Evolutionary conservation across 495 filamentous ascomycete genomes (phyloP), one percentile per base, ranked within the genome.

Genomic region (Hyaloscypha bicolor): DNA sequence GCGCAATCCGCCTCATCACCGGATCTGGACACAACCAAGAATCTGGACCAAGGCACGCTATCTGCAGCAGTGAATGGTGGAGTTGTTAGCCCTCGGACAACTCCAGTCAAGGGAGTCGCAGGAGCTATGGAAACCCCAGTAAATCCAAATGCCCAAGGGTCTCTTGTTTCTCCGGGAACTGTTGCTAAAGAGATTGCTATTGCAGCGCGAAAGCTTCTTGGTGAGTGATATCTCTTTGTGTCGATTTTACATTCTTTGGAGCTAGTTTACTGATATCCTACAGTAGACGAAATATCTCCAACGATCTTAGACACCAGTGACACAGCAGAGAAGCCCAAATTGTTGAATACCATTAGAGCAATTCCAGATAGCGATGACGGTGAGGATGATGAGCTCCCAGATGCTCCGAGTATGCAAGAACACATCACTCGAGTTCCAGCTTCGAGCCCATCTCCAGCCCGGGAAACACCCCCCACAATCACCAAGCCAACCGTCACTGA

Each of bases 301-400:
- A 31, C 29, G 6, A 30, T 56, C 6, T 56, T n/a, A 8, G 53
- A 56, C 9, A n/a, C 9, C 22, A 56, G 19, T 56, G 53, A 16
- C 11, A 8, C 9, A 56, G 29, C n/a, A 56, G 53, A 56, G 9
- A 56, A 14, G 4, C 42, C 53, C 21, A 16, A 21, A 30, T 16
- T 25, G 33, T 56, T 31, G 53, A 31, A 29, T 6, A 62, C 22
- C 8, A 45, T 30, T 6, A 60, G 12, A 45, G 51, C 33, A 55
- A 67, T 65, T 6, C 53, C 63, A 32, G 63, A 65, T 30, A 65
- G 63, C 25, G 63, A 65, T 59, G 63, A 57, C 2, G 60, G 53
- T 30, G 60, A 52, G 8, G 60, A 53, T 5, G 39, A 32, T 53
- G 33, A 45, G 16, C 31, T 21, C 22, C 35, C 35, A 37, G 53